Evolutionary conservation across 2,329 filamentous ascomycete species (phyloP).

Genomic region (Chaetomiaceae sp.): DNA sequence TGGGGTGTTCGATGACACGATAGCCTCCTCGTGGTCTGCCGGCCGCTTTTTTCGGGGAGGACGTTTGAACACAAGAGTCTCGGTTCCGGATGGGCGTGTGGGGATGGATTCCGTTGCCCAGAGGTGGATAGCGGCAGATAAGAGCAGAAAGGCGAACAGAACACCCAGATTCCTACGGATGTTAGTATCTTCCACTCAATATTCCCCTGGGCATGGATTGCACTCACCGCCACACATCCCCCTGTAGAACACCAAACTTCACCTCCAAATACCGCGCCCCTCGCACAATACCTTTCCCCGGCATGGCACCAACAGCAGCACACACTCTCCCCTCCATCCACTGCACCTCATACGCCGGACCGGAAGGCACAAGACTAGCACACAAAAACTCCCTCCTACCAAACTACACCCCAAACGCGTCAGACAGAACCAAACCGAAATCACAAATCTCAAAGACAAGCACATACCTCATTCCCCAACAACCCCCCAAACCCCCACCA

Average conservation of each 20-base stretch:
- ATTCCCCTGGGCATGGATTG: background rate
- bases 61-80: conserved; percentile 1
- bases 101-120: conserved; percentile 29
- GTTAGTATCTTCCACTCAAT: background rate
- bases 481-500: conserved; percentile 49
- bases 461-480: conserved; percentile 32
- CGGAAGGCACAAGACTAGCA: background rate
- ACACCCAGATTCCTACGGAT: conserved; percentile 42
- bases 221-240: conserved; percentile 40
- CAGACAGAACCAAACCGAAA: too few species aligned
- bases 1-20: background rate
- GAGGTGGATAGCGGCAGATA: conserved; percentile 41
- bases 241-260: conserved; percentile 41
- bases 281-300: conserved; percentile 38
- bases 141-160: conserved; percentile 42
- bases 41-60: too few species aligned
- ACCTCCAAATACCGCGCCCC: conserved; percentile 42
- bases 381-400: background rate
- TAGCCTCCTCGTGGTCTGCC: background rate
- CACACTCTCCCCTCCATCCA: conserved; percentile 29
- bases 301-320: conserved; percentile 38
- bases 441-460: background rate
- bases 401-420: background rate
- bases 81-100: background rate
- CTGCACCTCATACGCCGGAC: background rate